A percentile compares a stretch with the other conserved stretches of the same genome.
phyloP scores from a whole-genome alignment of 805 yeast genomes.

The Alloascoidea hylecoeti region DNA sequence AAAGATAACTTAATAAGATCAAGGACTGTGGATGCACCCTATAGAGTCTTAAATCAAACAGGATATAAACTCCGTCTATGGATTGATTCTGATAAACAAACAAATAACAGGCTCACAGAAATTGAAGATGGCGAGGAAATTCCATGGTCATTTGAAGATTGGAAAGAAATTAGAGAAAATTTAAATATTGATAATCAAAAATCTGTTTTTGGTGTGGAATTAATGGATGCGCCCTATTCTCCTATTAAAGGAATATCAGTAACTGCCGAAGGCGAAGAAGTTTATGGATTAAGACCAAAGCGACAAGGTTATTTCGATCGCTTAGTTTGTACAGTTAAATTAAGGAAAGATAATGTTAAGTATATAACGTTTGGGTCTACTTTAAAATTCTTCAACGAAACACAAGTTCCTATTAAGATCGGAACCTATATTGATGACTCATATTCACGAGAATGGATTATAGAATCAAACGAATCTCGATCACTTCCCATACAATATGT shows the following conservation, averaged over 20 bases:
- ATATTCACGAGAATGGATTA: constrained; percentile 19
- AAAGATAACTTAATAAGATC: constrained; percentile 28
- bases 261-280: constrained; percentile 70
- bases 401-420: constrained; percentile 39
- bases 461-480: constrained; percentile 41
- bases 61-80: constrained; percentile 75
- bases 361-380: constrained; percentile 69
- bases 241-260: constrained; percentile 46
- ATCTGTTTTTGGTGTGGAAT: constrained; percentile 49
- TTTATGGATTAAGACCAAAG: constrained; percentile 55
- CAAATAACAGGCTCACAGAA: constrained; percentile 13
- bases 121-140: constrained; percentile 31
- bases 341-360: constrained; percentile 71
- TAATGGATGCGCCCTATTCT: constrained; percentile 36
- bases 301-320: constrained; percentile 53
- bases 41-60: constrained; percentile 67
- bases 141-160: constrained; percentile 92
- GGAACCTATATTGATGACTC: constrained; percentile 20
- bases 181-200: constrained; percentile 48
- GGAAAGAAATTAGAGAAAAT: constrained; percentile 76
- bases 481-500: constrained; percentile 68
- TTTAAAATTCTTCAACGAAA: constrained; percentile 49
- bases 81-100: constrained; percentile 37
- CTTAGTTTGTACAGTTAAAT: constrained; percentile 51
- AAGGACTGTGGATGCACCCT: constrained; percentile 75